Evolutionary conservation across 2,329 filamentous ascomycete species (phyloP).

Genomic region (Colletotrichum sp.): DNA sequence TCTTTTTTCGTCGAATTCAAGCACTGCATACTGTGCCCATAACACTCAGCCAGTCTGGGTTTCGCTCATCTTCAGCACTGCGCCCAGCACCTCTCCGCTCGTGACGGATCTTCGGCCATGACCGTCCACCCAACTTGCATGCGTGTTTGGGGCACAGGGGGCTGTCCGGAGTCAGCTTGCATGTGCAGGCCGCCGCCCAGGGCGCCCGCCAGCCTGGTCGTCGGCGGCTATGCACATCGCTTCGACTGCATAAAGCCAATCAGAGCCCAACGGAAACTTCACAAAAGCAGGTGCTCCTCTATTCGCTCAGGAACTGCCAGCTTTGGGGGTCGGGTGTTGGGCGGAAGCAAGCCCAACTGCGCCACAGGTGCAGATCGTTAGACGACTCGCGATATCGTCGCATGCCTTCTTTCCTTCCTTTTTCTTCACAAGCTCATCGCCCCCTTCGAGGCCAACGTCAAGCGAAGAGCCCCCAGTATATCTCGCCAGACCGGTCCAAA

Average conservation of each 20-base stretch:
- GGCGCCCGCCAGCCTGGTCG: slow-evolving; percentile 10
- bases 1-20: not conserved
- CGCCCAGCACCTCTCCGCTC: not conserved
- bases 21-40: not conserved
- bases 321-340: not conserved
- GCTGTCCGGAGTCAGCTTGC: not conserved
- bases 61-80: not conserved
- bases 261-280: not conserved
- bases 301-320: not conserved
- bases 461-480: not conserved
- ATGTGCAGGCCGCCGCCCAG: not conserved
- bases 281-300: not conserved
- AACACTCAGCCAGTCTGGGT: not conserved
- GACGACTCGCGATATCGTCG: not conserved
- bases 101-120: slow-evolving; percentile 5
- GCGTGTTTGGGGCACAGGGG: not conserved
- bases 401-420: not conserved
- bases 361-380: not conserved
- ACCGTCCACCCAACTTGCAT: not conserved
- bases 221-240: slow-evolving; percentile 22
- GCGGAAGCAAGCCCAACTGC: not conserved
- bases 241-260: slow-evolving; percentile 20
- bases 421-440: not conserved
- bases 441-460: not conserved
- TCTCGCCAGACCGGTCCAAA: not conserved